phyloP scores from a whole-genome alignment of 371 early-diverging fungal genomes.

The Chytridium lagenaria region DNA sequence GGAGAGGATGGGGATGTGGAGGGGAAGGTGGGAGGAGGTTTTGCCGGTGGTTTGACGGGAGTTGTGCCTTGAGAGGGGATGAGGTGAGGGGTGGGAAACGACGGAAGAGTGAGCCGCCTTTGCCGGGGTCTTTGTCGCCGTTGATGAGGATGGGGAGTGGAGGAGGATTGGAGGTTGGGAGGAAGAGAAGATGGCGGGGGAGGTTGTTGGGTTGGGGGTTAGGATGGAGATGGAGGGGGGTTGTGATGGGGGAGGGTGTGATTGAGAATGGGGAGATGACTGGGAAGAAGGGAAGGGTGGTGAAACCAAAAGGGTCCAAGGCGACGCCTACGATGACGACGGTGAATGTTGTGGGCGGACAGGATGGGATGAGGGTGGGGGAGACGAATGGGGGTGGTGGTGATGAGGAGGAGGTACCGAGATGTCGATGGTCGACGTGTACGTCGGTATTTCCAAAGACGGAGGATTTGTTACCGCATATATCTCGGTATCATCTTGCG shows the following conservation, averaged over 20 bases:
- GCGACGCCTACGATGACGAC: too few relatives aligned
- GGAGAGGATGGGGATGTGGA: too few relatives aligned
- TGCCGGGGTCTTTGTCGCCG: not conserved
- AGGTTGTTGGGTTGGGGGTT: not conserved
- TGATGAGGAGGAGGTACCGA: slow-evolving; percentile 10
- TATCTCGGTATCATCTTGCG: slow-evolving; percentile 73
- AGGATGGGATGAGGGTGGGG: too few relatives aligned
- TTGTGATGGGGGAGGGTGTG: too few relatives aligned
- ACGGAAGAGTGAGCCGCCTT: not conserved
- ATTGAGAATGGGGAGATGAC: too few relatives aligned
- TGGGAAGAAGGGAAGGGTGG: too few relatives aligned
- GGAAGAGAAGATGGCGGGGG: not conserved
- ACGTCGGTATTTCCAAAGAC: slow-evolving; percentile 71
- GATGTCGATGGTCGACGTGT: slow-evolving; percentile 84
- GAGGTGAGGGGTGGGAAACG: not conserved
- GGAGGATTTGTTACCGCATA: slow-evolving; percentile 82
- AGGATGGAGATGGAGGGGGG: not conserved
- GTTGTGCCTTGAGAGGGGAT: too few relatives aligned
- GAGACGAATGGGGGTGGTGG: too few relatives aligned
- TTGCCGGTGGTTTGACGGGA: too few relatives aligned
- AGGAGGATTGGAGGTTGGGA: not conserved
- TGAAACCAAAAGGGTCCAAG: too few relatives aligned
- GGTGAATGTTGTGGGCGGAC: too few relatives aligned
- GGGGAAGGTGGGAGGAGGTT: too few relatives aligned
- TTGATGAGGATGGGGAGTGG: not conserved